phyloP scores from a whole-genome alignment of 2,329 filamentous ascomycete species.

The Aspergillus versicolor region DNA sequence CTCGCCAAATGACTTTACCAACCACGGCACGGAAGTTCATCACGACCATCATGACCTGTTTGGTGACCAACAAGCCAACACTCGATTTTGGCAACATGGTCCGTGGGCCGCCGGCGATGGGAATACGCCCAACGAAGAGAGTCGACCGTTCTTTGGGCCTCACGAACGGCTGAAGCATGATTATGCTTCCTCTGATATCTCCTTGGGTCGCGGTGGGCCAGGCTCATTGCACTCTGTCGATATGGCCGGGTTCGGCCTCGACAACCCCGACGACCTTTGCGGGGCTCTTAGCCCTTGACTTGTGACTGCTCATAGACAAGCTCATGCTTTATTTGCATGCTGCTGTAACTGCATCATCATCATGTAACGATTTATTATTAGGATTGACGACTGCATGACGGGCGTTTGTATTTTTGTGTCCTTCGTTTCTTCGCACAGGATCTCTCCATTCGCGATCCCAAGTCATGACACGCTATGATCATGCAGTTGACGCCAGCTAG shows the following conservation, averaged over 20 bases:
- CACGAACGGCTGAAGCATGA: slow-evolving; percentile 45
- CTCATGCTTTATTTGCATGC: slow-evolving; percentile 25
- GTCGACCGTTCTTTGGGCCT: slow-evolving; percentile 44
- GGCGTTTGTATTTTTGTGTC: slow-evolving; percentile 32
- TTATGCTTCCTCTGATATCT: slow-evolving; percentile 46
- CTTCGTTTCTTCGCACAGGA: slow-evolving; percentile 12
- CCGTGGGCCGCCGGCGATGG: slow-evolving; percentile 44
- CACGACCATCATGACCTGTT: slow-evolving; percentile 47
- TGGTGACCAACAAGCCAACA: slow-evolving; percentile 45
- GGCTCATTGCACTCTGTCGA: slow-evolving; percentile 46
- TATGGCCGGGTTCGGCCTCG: slow-evolving; percentile 46
- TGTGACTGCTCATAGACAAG: slow-evolving; percentile 6
- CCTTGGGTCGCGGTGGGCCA: slow-evolving; percentile 42
- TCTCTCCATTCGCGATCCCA: slow-evolving; percentile 1
- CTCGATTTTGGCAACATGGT: slow-evolving; percentile 45
- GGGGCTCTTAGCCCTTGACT: slow-evolving; percentile 39
- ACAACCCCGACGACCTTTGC: slow-evolving; percentile 37
- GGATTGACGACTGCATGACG: slow-evolving; percentile 43
- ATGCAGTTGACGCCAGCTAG: slow-evolving; percentile 34
- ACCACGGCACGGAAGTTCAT: slow-evolving; percentile 34
- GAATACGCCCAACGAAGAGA: slow-evolving; percentile 43
- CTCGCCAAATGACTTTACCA: slow-evolving; percentile 42
- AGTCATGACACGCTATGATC: slow-evolving; percentile 13
- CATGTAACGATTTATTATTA: slow-evolving; percentile 42
- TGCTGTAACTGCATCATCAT: slow-evolving; percentile 34